phyloP scores from a whole-genome alignment of 192 early-diverging fungal species.

The Coemansia sp. region DNA sequence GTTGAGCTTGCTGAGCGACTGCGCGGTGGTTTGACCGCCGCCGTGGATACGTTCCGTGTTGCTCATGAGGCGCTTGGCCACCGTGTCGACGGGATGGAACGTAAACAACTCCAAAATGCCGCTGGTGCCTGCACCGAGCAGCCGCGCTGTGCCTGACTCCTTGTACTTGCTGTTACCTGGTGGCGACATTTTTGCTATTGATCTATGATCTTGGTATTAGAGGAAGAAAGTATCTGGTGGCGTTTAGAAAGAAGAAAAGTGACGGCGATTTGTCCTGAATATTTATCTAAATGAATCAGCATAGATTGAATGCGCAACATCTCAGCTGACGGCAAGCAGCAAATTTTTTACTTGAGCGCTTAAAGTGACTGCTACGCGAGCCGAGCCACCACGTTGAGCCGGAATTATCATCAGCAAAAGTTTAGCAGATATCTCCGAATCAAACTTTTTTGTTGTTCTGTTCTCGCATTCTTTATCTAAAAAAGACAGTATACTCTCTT shows the following conservation, averaged over 20 bases:
- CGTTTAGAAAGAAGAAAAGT: too few relatives aligned
- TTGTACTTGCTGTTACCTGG: slow-evolving; percentile 59
- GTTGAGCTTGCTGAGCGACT: slow-evolving; percentile 72
- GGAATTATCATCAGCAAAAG: background rate
- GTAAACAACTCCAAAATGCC: slow-evolving; percentile 93
- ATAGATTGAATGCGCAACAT: too few relatives aligned
- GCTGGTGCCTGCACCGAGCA: slow-evolving; percentile 86
- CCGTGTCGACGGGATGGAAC: slow-evolving; percentile 98
- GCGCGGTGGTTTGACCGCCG: slow-evolving; percentile 61
- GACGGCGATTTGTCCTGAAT: too few relatives aligned
- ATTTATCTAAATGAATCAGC: too few relatives aligned
- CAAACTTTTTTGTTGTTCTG: slow-evolving; percentile 2
- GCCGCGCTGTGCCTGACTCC: slow-evolving; percentile 85
- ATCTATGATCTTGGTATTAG: background rate
- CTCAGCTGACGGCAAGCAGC: too few relatives aligned
- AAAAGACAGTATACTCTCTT: too few relatives aligned
- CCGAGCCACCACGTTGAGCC: background rate
- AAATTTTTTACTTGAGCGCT: background rate
- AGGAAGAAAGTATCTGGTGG: background rate
- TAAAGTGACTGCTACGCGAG: background rate
- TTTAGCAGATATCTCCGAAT: background rate
- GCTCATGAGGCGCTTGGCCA: slow-evolving; percentile 98
- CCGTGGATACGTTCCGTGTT: slow-evolving; percentile 79
- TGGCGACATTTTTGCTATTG: slow-evolving; percentile 39
- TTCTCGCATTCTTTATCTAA: background rate